Conservation (phyloP, 225 moss, liverwort and hornwort genomes). For the Antitrichia curtipendula region DNA sequence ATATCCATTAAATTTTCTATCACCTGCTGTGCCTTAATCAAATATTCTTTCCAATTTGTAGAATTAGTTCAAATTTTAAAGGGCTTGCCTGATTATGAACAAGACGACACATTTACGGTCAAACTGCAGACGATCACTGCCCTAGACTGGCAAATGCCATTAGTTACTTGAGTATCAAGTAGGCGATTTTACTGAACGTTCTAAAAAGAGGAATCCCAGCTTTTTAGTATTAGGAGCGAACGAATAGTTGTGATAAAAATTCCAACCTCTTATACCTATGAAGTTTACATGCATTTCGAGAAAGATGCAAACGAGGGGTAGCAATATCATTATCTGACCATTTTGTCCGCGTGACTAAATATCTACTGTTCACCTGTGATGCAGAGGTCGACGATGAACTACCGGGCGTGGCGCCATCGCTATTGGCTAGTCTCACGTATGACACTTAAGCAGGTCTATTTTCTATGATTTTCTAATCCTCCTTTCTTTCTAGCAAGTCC, state of each 20-base stretch:
- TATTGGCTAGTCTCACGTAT: constrained; percentile 93
- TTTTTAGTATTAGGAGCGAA: neutral
- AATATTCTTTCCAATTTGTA: neutral
- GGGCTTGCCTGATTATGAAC: neutral
- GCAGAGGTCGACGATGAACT: constrained; percentile 97
- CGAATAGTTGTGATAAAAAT: neutral
- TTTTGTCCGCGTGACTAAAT: neutral
- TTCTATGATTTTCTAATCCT: neutral
- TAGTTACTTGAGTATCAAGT: neutral
- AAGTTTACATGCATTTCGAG: neutral
- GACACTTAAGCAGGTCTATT: constrained; percentile 70
- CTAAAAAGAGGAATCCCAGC: neutral
- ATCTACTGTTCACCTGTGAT: neutral
- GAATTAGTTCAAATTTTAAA: neutral
- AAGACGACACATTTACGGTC: neutral
- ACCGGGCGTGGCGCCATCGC: constrained; percentile 98
- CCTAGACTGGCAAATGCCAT: neutral
- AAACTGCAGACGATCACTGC: neutral
- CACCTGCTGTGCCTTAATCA: neutral
- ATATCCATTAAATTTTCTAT: neutral
- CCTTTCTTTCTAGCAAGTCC: neutral
- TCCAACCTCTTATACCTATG: neutral
- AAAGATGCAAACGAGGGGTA: neutral
- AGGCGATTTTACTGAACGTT: neutral
- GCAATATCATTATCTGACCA: neutral